A percentile compares a stretch with the other conserved stretches of the same genome.
phyloP scores from a whole-genome alignment of 495 filamentous ascomycete species.

The Astrocystis sublimbata region DNA sequence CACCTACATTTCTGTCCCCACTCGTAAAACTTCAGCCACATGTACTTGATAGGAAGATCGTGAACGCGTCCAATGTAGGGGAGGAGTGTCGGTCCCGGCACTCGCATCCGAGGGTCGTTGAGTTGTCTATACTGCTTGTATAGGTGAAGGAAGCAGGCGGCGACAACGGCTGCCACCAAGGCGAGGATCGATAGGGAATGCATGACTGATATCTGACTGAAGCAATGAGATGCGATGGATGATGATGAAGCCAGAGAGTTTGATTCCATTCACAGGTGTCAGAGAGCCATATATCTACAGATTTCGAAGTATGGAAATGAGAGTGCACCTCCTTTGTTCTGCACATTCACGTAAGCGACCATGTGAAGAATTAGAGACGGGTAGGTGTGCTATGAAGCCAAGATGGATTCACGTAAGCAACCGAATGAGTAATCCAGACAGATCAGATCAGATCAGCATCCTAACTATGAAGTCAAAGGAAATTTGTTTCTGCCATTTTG shows the following conservation, averaged over 20 bases:
- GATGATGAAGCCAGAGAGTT: not conserved
- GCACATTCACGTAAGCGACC: not conserved
- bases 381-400: not conserved
- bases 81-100: slow-evolving; percentile 40
- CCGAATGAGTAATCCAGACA: too few species aligned
- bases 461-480: too few species aligned
- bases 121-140: slow-evolving; percentile 33
- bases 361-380: not conserved
- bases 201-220: not conserved
- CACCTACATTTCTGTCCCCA: slow-evolving; percentile 44
- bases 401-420: too few species aligned
- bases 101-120: slow-evolving; percentile 33
- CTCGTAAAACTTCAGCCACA: slow-evolving; percentile 55
- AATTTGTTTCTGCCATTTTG: not conserved
- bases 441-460: too few species aligned
- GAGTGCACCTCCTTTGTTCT: too few species aligned
- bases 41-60: slow-evolving; percentile 48
- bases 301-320: not conserved
- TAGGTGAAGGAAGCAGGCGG: slow-evolving; percentile 30
- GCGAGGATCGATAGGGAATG: slow-evolving; percentile 22
- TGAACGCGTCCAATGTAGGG: slow-evolving; percentile 49
- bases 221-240: not conserved
- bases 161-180: slow-evolving; percentile 26
- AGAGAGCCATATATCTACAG: not conserved
- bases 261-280: not conserved